A percentile compares a stretch with the other conserved stretches of the same genome.
Conservation (phyloP, 345 rosid species). For the Rhizophora mangle region DNA sequence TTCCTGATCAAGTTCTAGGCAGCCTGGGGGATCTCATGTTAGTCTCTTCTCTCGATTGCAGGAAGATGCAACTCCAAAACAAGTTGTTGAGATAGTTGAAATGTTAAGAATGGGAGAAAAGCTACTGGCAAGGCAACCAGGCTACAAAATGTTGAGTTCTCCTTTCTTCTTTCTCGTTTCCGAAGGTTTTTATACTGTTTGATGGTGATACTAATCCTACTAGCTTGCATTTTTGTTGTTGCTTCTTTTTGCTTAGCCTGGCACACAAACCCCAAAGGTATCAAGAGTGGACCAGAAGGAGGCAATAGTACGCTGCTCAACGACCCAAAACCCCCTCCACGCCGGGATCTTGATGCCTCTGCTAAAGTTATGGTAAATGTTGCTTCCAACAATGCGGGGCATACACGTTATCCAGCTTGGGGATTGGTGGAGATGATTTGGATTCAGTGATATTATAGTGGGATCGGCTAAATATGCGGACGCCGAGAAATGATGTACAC, state of each 20-base stretch:
- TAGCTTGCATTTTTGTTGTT: neutral
- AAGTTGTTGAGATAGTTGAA: slow-evolving; percentile 86
- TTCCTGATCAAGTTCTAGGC: neutral
- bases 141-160: slow-evolving; percentile 2
- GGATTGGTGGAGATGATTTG: no score
- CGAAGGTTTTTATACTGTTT: neutral
- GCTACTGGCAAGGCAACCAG: slow-evolving; percentile 56
- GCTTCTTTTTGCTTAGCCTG: slow-evolving; percentile 46
- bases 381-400: slow-evolving; percentile 17
- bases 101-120: slow-evolving; percentile 83
- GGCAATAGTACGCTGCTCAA: slow-evolving; percentile 73
- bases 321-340: slow-evolving; percentile 84
- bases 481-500: no score
- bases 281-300: slow-evolving; percentile 89
- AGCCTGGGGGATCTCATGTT: slow-evolving; percentile 9
- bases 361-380: slow-evolving; percentile 41
- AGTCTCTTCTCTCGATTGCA: slow-evolving; percentile 38
- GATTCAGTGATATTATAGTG: no score
- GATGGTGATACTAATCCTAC: neutral
- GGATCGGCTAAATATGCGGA: no score
- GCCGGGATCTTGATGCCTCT: slow-evolving; percentile 88
- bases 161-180: neutral
- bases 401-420: slow-evolving; percentile 18
- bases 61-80: slow-evolving; percentile 90
- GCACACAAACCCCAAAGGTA: slow-evolving; percentile 85